phyloP scores from a whole-genome alignment of 2,329 filamentous ascomycete species.

The Ophiostoma fasciatum region DNA sequence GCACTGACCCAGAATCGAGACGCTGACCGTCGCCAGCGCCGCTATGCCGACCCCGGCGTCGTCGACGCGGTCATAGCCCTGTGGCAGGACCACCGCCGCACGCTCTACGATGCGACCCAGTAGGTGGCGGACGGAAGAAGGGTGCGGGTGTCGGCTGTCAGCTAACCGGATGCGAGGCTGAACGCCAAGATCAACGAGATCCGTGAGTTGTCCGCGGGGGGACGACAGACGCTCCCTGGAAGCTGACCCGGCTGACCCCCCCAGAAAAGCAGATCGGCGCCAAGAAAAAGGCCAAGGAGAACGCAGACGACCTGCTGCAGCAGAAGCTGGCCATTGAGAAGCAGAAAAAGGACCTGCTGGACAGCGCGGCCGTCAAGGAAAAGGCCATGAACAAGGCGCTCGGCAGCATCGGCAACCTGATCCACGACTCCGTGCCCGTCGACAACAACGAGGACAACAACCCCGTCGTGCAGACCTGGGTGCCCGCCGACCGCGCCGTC shows the following conservation, averaged over 20 bases:
- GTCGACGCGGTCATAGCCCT: conserved; percentile 84
- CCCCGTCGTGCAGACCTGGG: conserved; percentile 60
- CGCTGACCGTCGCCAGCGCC: conserved; percentile 30
- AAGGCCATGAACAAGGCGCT: conserved; percentile 59
- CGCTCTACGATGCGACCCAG: conserved; percentile 43
- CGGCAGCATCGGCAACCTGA: conserved; percentile 76
- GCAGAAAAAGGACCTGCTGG: conserved; percentile 67
- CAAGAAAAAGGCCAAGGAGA: conserved; percentile 95
- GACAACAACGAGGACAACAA: conserved; percentile 87
- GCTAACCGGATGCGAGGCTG: conserved; percentile 23
- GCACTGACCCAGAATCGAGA: too few relatives aligned
- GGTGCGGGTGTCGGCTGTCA: not conserved
- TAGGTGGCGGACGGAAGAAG: not conserved
- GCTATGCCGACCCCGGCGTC: conserved; percentile 63
- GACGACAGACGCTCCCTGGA: not conserved
- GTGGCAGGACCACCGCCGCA: conserved; percentile 73
- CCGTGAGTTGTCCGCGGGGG: conserved; percentile 9
- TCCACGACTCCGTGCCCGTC: conserved; percentile 75
- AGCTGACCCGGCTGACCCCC: not conserved
- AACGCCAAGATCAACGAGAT: conserved; percentile 68
- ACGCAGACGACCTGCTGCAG: conserved; percentile 63
- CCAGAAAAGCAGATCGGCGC: conserved; percentile 12
- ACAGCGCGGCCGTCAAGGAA: conserved; percentile 58
- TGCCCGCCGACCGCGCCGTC: conserved; percentile 56
- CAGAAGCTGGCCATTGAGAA: conserved; percentile 53